Base-by-base conservation (phyloP, 176 grass and related monocot genomes). In the Lolium multiflorum region DNA sequence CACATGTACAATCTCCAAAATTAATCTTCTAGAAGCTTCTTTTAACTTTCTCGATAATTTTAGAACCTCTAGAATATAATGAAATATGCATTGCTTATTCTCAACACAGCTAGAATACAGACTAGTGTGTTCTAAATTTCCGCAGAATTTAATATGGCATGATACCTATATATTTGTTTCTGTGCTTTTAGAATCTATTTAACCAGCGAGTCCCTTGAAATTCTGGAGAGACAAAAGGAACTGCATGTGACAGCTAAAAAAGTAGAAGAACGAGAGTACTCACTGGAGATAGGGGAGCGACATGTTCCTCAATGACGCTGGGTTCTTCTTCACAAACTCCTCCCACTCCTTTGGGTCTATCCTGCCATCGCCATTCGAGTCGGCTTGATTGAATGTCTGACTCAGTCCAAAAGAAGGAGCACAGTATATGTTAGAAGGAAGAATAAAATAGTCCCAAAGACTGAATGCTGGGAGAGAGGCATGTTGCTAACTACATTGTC, bases 221-320 rank as follows among this genome's bases (percentile, higher is more conserved):
- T 48, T 48, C 46, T 9, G 46, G 9, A 48, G 46, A 48, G 8
- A 48, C 8, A 10, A 48, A 48, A 48, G 1, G 46, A 48, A 48
- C 46, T 10, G 46, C 9, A 48, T 9, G 7, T 48, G 46, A 48
- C 46, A n/a, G n/a, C 22, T 64, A 20, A 38, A 37, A 4, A 63
- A 13, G 31, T 35, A 35, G 31, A 25, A 25, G 37, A 16, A 56
- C 21, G 5, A 25, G 9, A 25, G 3, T 74, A 69, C 92, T 91
- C 74, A 98, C 93, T 88, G 79, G 37, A 98, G 81, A n/a, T 98
- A 98, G 24, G 95, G 91, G 68, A 98, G 89, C 13, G 95, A 88
- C 89, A 98, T 98, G 39, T 95, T 98, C 37, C 78, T 88, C 17
- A 98, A 57, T 11, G 92, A 81, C 5, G 89, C 85, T 22, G 95